Percentiles rank a stretch among this genome's conserved stretches.
phyloP scores from a whole-genome alignment of 2,329 filamentous ascomycete genomes.

The Penicillium thymicola region DNA sequence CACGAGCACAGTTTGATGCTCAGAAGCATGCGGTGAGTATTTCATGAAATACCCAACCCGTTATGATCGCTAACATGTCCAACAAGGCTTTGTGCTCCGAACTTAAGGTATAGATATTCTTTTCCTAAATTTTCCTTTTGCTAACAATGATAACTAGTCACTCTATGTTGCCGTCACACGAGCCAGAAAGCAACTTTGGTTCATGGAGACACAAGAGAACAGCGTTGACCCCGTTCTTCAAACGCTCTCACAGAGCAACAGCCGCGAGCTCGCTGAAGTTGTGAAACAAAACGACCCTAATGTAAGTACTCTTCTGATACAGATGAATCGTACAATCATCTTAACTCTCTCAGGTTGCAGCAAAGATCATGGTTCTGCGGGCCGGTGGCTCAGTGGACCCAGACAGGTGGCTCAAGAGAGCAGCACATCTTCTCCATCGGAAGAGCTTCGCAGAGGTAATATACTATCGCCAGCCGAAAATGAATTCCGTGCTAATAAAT shows the following conservation, averaged over 20 bases:
- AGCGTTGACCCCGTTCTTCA: constrained; percentile 13
- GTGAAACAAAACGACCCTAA: constrained; percentile 12
- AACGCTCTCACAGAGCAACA: constrained; percentile 7
- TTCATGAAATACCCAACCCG: background rate
- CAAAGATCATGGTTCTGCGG: constrained; percentile 17
- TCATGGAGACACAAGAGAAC: constrained; percentile 21
- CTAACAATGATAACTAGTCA: constrained; percentile 16
- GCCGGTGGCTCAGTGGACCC: constrained; percentile 20
- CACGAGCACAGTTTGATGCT: constrained; percentile 15
- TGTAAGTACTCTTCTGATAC: background rate
- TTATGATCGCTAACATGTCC: background rate
- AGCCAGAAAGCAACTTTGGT: constrained; percentile 23
- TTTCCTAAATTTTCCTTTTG: background rate
- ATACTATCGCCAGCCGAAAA: background rate
- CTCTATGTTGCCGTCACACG: constrained; percentile 33
- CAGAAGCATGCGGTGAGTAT: constrained; percentile 18
- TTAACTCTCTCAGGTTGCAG: constrained; percentile 7
- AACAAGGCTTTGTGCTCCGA: constrained; percentile 15
- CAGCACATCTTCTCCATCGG: constrained; percentile 18
- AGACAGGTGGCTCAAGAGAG: constrained; percentile 20
- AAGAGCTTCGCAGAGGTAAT: constrained; percentile 23
- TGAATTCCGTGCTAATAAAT: background rate
- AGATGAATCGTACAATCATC: background rate
- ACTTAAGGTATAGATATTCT: constrained; percentile 6
- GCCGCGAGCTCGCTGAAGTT: constrained; percentile 13